Base-by-base conservation (phyloP, 345 rosid species). In the Sonneratia alba region DNA sequence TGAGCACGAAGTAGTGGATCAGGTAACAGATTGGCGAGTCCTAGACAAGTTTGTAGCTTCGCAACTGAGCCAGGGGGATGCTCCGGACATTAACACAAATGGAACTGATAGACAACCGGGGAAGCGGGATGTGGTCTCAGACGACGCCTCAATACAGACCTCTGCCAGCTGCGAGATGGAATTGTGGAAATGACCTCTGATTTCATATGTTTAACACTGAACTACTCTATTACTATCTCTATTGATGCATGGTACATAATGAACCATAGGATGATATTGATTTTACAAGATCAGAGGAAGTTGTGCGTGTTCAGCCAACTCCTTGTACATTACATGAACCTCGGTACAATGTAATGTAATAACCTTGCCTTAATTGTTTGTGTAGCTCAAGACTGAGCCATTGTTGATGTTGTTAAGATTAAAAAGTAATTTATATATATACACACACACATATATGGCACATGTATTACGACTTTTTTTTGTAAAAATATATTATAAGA, bases 1-100 rank as follows among this genome's bases (percentile, higher is more conserved):
- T 55, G 80, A 72, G 61, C 70, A 65, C 7, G 73, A 76, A 11
- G 78, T 71, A 13, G 85, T 47, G 48, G 85, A 87, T 70, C 88
- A 78, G 74, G 75, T 85, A 37, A 89, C 86, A 0, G 96, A 90
- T 72, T 90, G 96, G 96, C 84, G 96, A 24, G 87, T 86, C 32
- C 84, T 90, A 0, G 91, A 90, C 79, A 89, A 85, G 74, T 86
- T 89, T 66, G 92, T 89, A 27, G 96, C 92, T 19, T 86, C 91
- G 70, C 96, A 89, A 69, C 78, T 89, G 40, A 89, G 96, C 74
- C 89, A 86, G 49, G 92, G 81, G 40, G 87, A 82, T 72, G 87
- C 67, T 59, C 70, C 81, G 47, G 68, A 77, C 19, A 67, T 74
- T 59, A 64, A 70, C 69, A 74, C 71, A 49, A 67, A 40, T 70